phyloP scores from a whole-genome alignment of 148 eudicot species.

The Arctostaphylos glauca region DNA sequence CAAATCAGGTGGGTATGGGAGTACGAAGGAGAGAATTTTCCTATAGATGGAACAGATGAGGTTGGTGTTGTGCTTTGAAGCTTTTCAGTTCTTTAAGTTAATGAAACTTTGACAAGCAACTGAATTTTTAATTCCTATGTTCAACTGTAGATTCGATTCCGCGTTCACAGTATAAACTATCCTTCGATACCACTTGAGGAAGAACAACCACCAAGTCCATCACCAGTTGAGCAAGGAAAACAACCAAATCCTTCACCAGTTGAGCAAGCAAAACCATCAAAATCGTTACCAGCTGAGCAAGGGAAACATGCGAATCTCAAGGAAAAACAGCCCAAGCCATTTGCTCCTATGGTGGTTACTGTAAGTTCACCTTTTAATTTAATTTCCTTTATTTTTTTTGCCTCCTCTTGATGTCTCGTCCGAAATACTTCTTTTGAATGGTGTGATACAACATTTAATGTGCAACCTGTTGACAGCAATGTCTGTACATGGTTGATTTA shows the following conservation, averaged over 20 bases:
- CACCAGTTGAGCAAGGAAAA: conserved; percentile 24
- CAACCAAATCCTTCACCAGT: conserved; percentile 30
- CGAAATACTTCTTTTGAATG: not conserved
- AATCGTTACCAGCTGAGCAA: not conserved
- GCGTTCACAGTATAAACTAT: conserved; percentile 54
- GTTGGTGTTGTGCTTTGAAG: conserved; percentile 30
- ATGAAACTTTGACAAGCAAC: not conserved
- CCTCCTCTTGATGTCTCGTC: not conserved
- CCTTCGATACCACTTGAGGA: conserved; percentile 75
- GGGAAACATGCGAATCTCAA: not conserved
- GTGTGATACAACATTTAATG: not conserved
- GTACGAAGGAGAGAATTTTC: conserved; percentile 27
- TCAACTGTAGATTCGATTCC: conserved; percentile 70
- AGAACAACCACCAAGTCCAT: conserved; percentile 39
- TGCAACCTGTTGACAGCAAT: not conserved
- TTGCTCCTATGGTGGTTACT: conserved; percentile 84
- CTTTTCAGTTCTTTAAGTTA: not conserved
- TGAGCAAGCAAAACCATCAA: conserved; percentile 10
- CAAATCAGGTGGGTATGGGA: conserved; percentile 55
- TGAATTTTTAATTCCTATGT: not conserved
- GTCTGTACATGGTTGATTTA: not conserved
- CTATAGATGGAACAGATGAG: conserved; percentile 50
- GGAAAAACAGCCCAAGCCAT: conserved; percentile 32
- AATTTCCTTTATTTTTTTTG: not conserved
- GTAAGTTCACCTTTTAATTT: conserved; percentile 42